A percentile compares a stretch with the other conserved stretches of the same genome.
Conservation (phyloP, 352 stramenopile species). For the Blastocystis sp. region DNA sequence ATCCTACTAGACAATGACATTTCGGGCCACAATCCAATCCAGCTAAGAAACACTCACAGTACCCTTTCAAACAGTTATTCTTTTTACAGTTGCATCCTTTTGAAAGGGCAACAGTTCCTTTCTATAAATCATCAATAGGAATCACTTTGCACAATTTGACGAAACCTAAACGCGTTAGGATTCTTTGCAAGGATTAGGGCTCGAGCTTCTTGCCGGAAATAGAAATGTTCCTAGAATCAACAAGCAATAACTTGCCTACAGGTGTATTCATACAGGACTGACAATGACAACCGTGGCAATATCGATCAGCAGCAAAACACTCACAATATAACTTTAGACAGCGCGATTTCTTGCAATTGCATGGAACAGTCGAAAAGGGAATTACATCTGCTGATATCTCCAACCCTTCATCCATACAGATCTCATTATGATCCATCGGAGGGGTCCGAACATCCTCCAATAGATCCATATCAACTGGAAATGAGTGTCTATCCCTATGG, state of each 20-base stretch:
- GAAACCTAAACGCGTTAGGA: slow-evolving; percentile 1
- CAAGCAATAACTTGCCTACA: slow-evolving; percentile 32
- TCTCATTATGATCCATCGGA: background rate
- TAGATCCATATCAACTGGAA: too few species aligned
- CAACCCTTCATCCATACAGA: background rate
- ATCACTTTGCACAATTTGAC: background rate
- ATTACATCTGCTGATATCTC: background rate
- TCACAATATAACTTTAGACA: slow-evolving; percentile 90
- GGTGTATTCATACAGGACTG: slow-evolving; percentile 68
- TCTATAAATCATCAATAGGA: slow-evolving; percentile 6
- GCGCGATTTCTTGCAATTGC: slow-evolving; percentile 91
- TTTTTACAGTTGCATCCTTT: slow-evolving; percentile 84
- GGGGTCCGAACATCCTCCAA: too few species aligned
- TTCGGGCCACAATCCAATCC: slow-evolving; percentile 81
- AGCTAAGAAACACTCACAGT: slow-evolving; percentile 85
- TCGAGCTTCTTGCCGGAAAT: slow-evolving; percentile 68
- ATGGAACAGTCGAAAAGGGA: slow-evolving; percentile 71
- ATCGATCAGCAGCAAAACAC: slow-evolving; percentile 74
- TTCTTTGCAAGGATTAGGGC: slow-evolving; percentile 70
- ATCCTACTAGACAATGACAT: slow-evolving; percentile 78
- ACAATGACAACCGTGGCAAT: slow-evolving; percentile 69
- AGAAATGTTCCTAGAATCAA: background rate
- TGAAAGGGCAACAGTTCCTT: slow-evolving; percentile 72
- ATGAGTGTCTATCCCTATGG: too few species aligned
- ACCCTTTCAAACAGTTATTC: slow-evolving; percentile 84